Conservation (phyloP, 1,284 basidiomycete genomes). For the Pholiota adiposa region DNA sequence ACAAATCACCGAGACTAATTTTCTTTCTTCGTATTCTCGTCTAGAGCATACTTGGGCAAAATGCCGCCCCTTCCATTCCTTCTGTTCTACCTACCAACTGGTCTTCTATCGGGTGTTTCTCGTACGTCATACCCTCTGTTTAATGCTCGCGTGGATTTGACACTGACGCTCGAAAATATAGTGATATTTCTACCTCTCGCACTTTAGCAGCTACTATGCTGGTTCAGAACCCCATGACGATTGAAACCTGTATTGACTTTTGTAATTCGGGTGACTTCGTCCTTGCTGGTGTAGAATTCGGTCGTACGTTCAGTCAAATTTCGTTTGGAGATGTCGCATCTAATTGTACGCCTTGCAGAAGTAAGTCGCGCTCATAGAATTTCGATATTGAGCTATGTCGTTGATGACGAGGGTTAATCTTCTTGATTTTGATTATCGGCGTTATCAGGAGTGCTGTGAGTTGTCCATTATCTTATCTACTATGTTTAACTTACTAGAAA, state of each 20-base stretch:
- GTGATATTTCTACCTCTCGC: conserved; percentile 36
- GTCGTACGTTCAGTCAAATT: conserved; percentile 30
- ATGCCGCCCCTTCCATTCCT: conserved; percentile 23
- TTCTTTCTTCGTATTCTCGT: not conserved
- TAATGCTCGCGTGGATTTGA: not conserved
- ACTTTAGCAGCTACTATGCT: conserved; percentile 29
- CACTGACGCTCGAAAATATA: not conserved
- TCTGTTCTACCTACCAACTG: conserved; percentile 32
- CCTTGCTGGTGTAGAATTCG: conserved; percentile 41
- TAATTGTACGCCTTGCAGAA: conserved; percentile 2
- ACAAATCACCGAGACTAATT: not conserved
- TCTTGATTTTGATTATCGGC: not conserved
- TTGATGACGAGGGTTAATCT: too few relatives aligned
- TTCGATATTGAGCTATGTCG: not conserved
- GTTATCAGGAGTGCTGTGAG: conserved; percentile 43
- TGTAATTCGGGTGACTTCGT: conserved; percentile 32
- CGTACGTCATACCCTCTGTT: conserved; percentile 17
- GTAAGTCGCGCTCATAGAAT: conserved; percentile 15
- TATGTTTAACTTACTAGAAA: not conserved
- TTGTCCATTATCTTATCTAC: not conserved
- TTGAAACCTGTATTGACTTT: conserved; percentile 37
- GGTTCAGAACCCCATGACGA: conserved; percentile 34
- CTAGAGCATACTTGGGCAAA: conserved; percentile 21
- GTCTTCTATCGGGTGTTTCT: conserved; percentile 40
- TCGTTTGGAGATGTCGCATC: not conserved